Base-by-base conservation (phyloP, 1,284 basidiomycete species). In the Inonotus hispidus region DNA sequence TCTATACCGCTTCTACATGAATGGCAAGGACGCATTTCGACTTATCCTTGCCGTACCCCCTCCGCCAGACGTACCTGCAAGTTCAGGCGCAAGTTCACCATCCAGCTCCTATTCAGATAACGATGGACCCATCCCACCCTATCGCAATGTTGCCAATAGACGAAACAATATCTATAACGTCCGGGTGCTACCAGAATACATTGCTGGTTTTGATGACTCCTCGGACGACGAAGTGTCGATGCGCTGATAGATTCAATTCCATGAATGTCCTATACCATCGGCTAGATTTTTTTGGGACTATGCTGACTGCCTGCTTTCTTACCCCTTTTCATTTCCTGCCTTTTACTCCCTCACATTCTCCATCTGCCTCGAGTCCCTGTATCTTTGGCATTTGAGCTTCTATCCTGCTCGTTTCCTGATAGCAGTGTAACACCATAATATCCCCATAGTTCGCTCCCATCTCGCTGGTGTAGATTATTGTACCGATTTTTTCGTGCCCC, bases 1-100 rank as follows among this genome's bases (percentile, higher is more conserved):
- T 1, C 80, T 99, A 11, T 89, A 89, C 71, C 83, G 95, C 2
- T 99, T 99, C 76, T 99, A 99, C 71, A 83, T 98, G 67, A 99
- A 98, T 70, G 92, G 90, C 56, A 92, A 92, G 72, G 90, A 92
- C 68, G 90, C 90, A 0, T 92, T 91, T 70, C 80, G 90, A 41
- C 82, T 92, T 52, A 82, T 90, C 25, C 82, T 90, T 39, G 74
- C 81, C 35, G 72, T 90, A 1, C 80, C 83, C 2, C 72, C 73
- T 11, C 62, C 61, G 2, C 64, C 53, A 49, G n/a, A 49, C 47
- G 70, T 71, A 14, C 72, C 71, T 53, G 69, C 71, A 27, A 64
- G 68, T 45, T 69, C 71, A 0, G 67, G 69, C 38, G 63, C 64
- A 29, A 58, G 41, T n/a, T 63, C 61, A 7, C 47, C 58, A n/a